Evolutionary conservation across 768 basidiomycete species (phyloP).

Genomic region (Kondoa malvinella): DNA sequence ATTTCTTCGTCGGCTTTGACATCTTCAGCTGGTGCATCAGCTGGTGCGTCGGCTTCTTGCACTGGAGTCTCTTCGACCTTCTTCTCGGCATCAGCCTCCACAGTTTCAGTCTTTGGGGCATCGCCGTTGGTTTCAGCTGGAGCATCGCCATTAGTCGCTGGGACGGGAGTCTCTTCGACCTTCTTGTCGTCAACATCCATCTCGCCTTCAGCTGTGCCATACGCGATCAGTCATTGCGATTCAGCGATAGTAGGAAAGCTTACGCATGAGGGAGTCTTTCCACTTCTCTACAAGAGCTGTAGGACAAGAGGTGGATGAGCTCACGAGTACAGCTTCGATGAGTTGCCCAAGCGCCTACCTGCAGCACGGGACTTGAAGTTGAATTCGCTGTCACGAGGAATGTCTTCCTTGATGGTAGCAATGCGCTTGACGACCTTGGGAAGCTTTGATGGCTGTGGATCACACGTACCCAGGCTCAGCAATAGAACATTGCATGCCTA

Average conservation of each 20-base stretch:
- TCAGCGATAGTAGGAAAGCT: not conserved
- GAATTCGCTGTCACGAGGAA: slow-evolving; percentile 51
- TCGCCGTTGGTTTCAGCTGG: not conserved
- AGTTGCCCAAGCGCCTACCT: too few relatives aligned
- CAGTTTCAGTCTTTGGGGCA: not conserved
- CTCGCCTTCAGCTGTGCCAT: slow-evolving; percentile 13
- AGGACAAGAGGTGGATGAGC: slow-evolving; percentile 35
- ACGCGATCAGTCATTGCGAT: slow-evolving; percentile 1
- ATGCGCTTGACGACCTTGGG: slow-evolving; percentile 82
- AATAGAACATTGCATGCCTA: not conserved
- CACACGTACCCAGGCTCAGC: too few relatives aligned
- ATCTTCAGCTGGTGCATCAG: not conserved
- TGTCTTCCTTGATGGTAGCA: slow-evolving; percentile 32
- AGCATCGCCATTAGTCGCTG: slow-evolving; percentile 12
- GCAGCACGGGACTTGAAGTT: slow-evolving; percentile 39
- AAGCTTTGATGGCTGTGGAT: slow-evolving; percentile 65
- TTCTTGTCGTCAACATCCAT: slow-evolving; percentile 18
- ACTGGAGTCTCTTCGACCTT: not conserved
- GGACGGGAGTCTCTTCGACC: slow-evolving; percentile 2
- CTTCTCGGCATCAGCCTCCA: not conserved
- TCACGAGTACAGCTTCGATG: not conserved
- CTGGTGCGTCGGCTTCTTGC: too few relatives aligned
- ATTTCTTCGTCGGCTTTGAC: not conserved
- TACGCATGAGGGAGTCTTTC: slow-evolving; percentile 32
- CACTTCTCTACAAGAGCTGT: slow-evolving; percentile 53